Evolutionary conservation across 352 stramenopile species (phyloP), one percentile per base, ranked within the genome.

Genomic region (Phytophthora vignae): DNA sequence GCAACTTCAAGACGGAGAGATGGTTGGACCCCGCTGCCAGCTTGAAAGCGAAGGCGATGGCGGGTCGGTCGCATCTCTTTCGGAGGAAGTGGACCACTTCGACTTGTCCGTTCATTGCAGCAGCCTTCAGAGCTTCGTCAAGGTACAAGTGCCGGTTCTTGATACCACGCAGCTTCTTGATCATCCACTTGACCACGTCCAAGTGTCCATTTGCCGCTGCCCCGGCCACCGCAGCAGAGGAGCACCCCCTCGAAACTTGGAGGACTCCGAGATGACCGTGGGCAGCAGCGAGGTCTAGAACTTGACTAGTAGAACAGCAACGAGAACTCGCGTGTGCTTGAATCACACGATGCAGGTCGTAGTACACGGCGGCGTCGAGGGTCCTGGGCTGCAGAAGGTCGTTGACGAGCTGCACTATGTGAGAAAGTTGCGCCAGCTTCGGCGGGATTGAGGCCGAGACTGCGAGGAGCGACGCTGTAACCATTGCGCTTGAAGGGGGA

Each of bases 281-380:
- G 10, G 27, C 14, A 19, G 59, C 33, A 42, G 48, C 59, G 3
- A 33, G 33, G 14, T 66, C 29, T 31, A 58, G 50, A 1, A 19
- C 60, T 19, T 4, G 12, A 11, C 56, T 33, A 2, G 60, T 58
- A 7, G 22, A 25, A 25, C 17, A 57, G 17, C 31, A 38, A 12
- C 36, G 60, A 36, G 21, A 61, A 4, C 15, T 17, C 21, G 7
- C 33, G 27, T 68, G 52, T n/a, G 33, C 36, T 54, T 4, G 49
- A 14, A 68, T 7, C 1, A 68, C 60, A 14, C 10, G 52, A 11
- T 31, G 14, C 9, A 68, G 60, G 14, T 69, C 53, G 11, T 42
- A 19, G 14, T 55, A 49, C 12, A 61, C 61, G 11, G 61, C 52
- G 12, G 38, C n/a, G 36, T 69, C 61, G 17, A 69, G 60, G 19